A percentile compares a stretch with the other conserved stretches of the same genome.
phyloP scores from a whole-genome alignment of 1,284 basidiomycete species.

The Porogramme epimiltina region DNA sequence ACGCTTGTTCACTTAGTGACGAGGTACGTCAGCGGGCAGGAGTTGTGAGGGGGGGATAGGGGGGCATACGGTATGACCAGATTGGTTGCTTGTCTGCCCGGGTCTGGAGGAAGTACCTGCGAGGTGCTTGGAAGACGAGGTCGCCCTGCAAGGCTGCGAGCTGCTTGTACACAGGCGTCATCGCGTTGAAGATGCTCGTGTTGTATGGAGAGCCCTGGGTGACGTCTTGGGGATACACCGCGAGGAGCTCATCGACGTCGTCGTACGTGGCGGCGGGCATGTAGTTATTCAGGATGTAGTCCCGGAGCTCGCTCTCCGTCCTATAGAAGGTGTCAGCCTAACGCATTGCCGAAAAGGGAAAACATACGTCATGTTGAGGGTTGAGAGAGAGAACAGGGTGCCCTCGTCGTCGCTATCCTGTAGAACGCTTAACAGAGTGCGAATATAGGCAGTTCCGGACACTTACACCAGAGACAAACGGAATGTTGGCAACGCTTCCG shows the following conservation, averaged over 20 bases:
- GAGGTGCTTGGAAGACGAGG: slow-evolving; percentile 53
- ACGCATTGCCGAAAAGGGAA: not conserved
- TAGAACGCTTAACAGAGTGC: too few species aligned
- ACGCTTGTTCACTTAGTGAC: not conserved
- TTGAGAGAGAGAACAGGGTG: slow-evolving; percentile 30
- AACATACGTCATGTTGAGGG: slow-evolving; percentile 33
- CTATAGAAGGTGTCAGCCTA: not conserved
- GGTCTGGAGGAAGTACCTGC: slow-evolving; percentile 48
- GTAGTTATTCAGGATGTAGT: slow-evolving; percentile 24
- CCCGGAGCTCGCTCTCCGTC: slow-evolving; percentile 10
- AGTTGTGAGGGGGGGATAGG: not conserved
- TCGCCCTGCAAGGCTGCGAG: slow-evolving; percentile 55
- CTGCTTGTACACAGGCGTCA: slow-evolving; percentile 56
- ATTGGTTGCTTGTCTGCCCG: slow-evolving; percentile 26
- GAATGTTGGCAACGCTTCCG: slow-evolving; percentile 33
- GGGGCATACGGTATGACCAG: slow-evolving; percentile 33
- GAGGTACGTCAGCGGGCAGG: not conserved
- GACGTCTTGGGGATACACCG: slow-evolving; percentile 29
- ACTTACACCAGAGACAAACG: slow-evolving; percentile 30
- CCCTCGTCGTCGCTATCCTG: slow-evolving; percentile 38
- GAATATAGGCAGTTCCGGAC: too few species aligned
- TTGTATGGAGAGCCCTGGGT: slow-evolving; percentile 54
- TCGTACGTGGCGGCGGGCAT: slow-evolving; percentile 10
- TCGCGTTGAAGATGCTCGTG: slow-evolving; percentile 44
- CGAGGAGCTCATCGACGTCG: slow-evolving; percentile 23